Percentiles rank a stretch among this genome's conserved stretches.
Conservation (phyloP, 2,329 filamentous ascomycete genomes). For the Rhinocladiella mackenziei region DNA sequence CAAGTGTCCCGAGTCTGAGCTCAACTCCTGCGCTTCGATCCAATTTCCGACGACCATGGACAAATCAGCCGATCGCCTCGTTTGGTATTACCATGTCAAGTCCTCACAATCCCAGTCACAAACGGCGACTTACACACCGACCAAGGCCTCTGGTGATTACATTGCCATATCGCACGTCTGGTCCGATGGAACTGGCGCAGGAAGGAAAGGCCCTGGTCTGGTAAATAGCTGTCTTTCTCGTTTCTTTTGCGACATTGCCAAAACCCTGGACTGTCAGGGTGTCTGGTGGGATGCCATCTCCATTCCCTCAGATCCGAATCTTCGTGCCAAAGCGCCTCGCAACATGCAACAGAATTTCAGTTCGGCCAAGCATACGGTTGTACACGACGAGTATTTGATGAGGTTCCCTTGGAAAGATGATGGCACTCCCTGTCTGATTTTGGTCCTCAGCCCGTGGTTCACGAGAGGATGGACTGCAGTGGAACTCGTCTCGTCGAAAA, state of each 20-base stretch:
- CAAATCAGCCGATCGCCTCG: not conserved
- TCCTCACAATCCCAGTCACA: not conserved
- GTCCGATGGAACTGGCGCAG: constrained; percentile 10
- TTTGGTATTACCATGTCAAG: not conserved
- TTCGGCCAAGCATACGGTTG: constrained; percentile 1
- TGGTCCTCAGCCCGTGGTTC: constrained; percentile 7
- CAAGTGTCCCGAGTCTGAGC: not conserved
- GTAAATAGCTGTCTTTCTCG: constrained; percentile 5
- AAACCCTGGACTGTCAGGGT: not conserved
- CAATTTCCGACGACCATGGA: not conserved
- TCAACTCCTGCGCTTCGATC: not conserved
- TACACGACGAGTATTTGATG: constrained; percentile 5
- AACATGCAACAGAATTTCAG: constrained; percentile 5
- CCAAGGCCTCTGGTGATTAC: not conserved
- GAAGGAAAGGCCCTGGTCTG: not conserved
- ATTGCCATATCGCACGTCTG: constrained; percentile 11
- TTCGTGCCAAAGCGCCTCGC: not conserved
- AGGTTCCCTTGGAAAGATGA: constrained; percentile 1
- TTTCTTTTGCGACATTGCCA: constrained; percentile 1
- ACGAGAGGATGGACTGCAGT: constrained; percentile 8
- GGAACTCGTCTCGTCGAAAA: not conserved
- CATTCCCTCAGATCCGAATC: not conserved
- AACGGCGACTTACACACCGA: not conserved
- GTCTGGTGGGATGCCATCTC: constrained; percentile 11
- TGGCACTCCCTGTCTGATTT: constrained; percentile 3